Percentiles rank a stretch among this genome's conserved stretches.
Evolutionary conservation across 768 basidiomycete species (phyloP).

Genomic region (Auricularia cornea): DNA sequence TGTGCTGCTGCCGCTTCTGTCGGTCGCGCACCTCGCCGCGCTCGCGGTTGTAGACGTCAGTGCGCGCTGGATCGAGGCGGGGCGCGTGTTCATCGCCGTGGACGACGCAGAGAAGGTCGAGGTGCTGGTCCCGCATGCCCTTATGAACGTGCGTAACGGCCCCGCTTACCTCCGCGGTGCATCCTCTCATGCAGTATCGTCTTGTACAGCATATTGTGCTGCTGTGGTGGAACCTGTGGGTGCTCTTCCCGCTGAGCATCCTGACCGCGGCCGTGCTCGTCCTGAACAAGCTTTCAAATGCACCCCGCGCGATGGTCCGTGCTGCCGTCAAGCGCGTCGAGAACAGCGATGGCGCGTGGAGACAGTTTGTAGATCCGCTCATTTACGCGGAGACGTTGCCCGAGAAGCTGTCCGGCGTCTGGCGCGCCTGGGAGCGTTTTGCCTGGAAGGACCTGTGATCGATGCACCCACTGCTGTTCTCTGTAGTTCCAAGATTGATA

Average conservation of each 20-base stretch:
- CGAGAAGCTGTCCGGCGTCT: neutral
- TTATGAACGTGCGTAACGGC: too few relatives aligned
- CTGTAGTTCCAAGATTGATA: too few relatives aligned
- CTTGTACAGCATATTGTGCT: too few relatives aligned
- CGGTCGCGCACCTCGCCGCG: neutral
- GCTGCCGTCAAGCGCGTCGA: neutral
- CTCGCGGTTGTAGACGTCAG: neutral
- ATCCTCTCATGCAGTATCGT: too few relatives aligned
- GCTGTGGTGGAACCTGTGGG: too few relatives aligned
- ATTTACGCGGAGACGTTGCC: neutral
- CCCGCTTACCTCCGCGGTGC: too few relatives aligned
- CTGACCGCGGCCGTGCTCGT: too few relatives aligned
- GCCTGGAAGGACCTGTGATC: neutral
- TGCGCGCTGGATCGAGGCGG: neutral
- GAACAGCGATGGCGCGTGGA: neutral
- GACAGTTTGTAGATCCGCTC: neutral
- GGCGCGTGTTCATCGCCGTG: neutral
- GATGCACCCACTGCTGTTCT: too few relatives aligned
- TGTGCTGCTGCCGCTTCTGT: neutral
- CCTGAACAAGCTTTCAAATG: too few relatives aligned
- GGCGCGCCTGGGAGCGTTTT: neutral
- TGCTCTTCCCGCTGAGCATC: too few relatives aligned
- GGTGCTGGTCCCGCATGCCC: neutral
- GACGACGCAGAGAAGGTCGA: neutral
- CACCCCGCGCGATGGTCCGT: neutral